A percentile compares a stretch with the other conserved stretches of the same genome.
Conservation (phyloP, 2,329 filamentous ascomycete species). For the Cordyceps farinosa region DNA sequence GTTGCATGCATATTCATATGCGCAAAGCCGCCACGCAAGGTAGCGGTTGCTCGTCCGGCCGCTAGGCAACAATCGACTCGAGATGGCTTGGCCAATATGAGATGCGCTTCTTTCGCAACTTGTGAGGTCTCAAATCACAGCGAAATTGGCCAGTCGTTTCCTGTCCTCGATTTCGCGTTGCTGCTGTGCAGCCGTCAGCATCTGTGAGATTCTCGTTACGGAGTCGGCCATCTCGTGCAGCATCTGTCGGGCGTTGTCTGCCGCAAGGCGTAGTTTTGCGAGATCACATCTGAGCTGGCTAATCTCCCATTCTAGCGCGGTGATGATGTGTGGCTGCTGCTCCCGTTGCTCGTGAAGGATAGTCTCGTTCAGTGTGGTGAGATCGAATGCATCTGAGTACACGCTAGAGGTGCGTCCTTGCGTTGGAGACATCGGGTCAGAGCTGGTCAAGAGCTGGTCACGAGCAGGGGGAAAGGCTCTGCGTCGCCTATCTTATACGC, state of each 20-base stretch:
- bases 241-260: not conserved
- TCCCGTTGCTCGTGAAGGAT: not conserved
- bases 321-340: not conserved
- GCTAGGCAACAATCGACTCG: not conserved
- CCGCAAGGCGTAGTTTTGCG: not conserved
- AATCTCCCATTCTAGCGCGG: not conserved
- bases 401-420: not conserved
- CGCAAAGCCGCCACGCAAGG: not conserved
- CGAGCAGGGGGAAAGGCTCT: not conserved
- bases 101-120: not conserved
- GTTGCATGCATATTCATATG: not conserved
- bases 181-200: not conserved
- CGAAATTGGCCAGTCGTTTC: conserved; percentile 5
- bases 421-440: not conserved
- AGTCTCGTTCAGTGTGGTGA: not conserved
- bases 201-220: not conserved
- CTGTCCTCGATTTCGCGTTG: not conserved
- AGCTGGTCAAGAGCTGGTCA: not conserved
- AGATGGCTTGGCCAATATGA: not conserved
- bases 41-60: not conserved
- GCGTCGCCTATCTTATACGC: not conserved
- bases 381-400: not conserved
- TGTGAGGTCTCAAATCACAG: not conserved
- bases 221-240: not conserved
- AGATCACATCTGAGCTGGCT: not conserved